Conservation (phyloP, 2,329 filamentous ascomycete species). For the Rhynchosporium secalis region DNA sequence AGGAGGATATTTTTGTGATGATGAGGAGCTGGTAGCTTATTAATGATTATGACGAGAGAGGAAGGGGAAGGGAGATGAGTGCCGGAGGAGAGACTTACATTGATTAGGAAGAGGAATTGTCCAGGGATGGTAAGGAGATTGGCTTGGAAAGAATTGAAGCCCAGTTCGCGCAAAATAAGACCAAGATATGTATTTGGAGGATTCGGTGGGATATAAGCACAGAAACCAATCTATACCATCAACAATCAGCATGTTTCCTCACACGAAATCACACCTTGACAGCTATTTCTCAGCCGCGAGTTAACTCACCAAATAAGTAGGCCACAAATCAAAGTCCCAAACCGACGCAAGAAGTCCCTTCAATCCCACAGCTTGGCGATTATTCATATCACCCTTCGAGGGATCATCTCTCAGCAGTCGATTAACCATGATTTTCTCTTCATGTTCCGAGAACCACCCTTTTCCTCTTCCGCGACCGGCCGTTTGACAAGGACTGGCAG, state of each 20-base stretch:
- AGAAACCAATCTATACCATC: slow-evolving; percentile 17
- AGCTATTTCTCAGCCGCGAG: no score
- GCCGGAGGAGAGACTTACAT: background rate
- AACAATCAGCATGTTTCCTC: background rate
- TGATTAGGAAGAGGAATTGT: slow-evolving; percentile 37
- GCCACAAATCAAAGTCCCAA: slow-evolving; percentile 60
- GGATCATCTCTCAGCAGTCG: slow-evolving; percentile 56
- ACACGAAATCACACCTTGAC: no score
- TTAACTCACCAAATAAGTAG: slow-evolving; percentile 36
- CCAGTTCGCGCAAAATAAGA: slow-evolving; percentile 24
- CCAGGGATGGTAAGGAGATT: slow-evolving; percentile 30
- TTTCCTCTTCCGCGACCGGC: slow-evolving; percentile 51
- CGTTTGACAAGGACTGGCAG: slow-evolving; percentile 43
- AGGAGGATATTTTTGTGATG: slow-evolving; percentile 36
- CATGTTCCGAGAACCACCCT: slow-evolving; percentile 63
- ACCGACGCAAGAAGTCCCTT: slow-evolving; percentile 43
- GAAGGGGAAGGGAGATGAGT: background rate
- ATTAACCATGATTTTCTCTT: slow-evolving; percentile 68
- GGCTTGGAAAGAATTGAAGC: slow-evolving; percentile 31
- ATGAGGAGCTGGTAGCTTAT: slow-evolving; percentile 12
- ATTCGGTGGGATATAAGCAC: slow-evolving; percentile 15
- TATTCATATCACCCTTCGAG: slow-evolving; percentile 50
- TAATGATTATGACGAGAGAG: no score
- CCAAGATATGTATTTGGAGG: slow-evolving; percentile 28
- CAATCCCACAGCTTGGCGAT: slow-evolving; percentile 50